Base-by-base conservation (phyloP, 768 basidiomycete species). In the Russula sp. region DNA sequence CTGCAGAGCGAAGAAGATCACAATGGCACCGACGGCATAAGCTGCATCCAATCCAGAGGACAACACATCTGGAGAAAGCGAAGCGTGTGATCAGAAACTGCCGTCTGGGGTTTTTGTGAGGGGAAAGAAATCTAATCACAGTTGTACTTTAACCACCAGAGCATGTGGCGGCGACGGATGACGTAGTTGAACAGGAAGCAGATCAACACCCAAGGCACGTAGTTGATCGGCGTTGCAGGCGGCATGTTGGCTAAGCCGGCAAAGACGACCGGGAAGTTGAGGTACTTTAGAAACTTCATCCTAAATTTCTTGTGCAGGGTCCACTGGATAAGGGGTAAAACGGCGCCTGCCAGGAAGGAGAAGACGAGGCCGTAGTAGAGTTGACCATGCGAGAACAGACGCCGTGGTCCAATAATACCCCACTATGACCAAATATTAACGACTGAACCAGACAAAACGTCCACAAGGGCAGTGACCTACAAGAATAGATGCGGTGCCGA, bases 401-500 rank as follows among this genome's bases (percentile, higher is more conserved):
- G 78, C 37, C 74, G 76, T 6, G 91, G 91, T 1, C 91, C 89
- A 60, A 94, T 88, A 64, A 89, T 87, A 64, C 91, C 88, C 75
- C 74, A 75, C 64, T 65, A 14, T 16, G 13, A 40, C 0, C 16
- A 22, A 34, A 16, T 11, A n/a, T 37, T 34, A 56, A 8, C 3
- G 3, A 47, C 27, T 27, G 27, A 37, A 20, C 6, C 16, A 27
- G 20, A 27, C 14, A 6, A 27, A 18, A 56, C 1, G 6, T 13
- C 1, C 27, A 18, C 9, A 5, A 10, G 27, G 16, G 44, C 39
- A 14, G 9, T 20, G 7, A 53, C 71, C 85, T 27, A 91, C 64
- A 66, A 92, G 81, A 65, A 93, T 82, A 62, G 83, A 84, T 22
- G 90, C 90, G 2, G 88, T 89, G 42, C 87, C 88, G 72, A 92